These are phyloP conservation scores for Reticulascus tulasneorum DNA, from an alignment of 2,329 filamentous ascomycete species.

Conservation along the genomic window DNA sequence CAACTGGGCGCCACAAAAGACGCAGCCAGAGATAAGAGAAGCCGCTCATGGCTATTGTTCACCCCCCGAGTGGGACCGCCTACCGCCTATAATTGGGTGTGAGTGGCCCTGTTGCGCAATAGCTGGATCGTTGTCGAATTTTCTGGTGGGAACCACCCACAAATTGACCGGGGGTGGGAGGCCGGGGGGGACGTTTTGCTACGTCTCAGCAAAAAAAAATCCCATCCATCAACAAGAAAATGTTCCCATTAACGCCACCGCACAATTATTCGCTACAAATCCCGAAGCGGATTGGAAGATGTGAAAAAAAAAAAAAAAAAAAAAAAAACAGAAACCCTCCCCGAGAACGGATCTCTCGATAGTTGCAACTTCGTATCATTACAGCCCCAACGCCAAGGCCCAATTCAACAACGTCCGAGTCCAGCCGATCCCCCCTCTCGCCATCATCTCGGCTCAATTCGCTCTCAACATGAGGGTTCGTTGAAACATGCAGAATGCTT, in stretches of 20 bases:
- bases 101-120: too few species aligned
- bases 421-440: too few species aligned
- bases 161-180: conserved; percentile 1
- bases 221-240: not conserved
- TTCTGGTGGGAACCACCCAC: not conserved
- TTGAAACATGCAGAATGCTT: too few species aligned
- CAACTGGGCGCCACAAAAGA: not conserved
- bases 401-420: not conserved
- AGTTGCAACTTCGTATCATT: conserved; percentile 5
- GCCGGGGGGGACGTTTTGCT: not conserved
- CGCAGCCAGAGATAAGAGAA: not conserved
- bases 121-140: not conserved
- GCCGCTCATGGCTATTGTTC: too few species aligned
- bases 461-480: too few species aligned
- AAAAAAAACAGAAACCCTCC: not conserved
- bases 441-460: too few species aligned
- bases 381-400: conserved; percentile 3
- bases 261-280: too few species aligned
- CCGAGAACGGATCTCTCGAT: conserved; percentile 1
- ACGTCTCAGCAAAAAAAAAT: not conserved
- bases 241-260: not conserved
- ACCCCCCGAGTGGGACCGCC: too few species aligned
- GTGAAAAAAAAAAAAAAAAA: conserved; percentile 3
- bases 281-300: too few species aligned
- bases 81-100: too few species aligned